A percentile compares a stretch with the other conserved stretches of the same genome.
phyloP scores from a whole-genome alignment of 192 early-diverging fungal species.

The Funneliformis mosseae region DNA sequence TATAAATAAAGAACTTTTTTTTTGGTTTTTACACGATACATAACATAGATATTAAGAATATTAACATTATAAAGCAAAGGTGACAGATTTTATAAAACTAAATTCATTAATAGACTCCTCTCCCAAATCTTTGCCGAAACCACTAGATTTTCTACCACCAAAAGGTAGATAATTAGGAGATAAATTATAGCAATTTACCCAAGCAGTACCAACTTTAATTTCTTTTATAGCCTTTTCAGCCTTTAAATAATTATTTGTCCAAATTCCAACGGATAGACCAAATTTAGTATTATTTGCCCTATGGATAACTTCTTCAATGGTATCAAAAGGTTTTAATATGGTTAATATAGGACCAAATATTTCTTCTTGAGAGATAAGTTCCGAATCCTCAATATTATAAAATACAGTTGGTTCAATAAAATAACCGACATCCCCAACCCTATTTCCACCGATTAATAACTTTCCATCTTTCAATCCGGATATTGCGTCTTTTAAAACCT shows the following conservation, averaged over 20 bases:
- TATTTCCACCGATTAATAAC: slow-evolving; percentile 58
- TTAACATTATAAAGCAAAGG: neutral
- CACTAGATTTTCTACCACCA: slow-evolving; percentile 70
- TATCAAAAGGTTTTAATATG: slow-evolving; percentile 68
- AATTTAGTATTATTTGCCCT: slow-evolving; percentile 74
- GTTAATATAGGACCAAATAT: slow-evolving; percentile 88
- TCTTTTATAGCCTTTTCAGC: slow-evolving; percentile 54
- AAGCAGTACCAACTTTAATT: slow-evolving; percentile 63
- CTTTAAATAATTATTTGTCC: slow-evolving; percentile 63
- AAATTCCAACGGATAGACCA: slow-evolving; percentile 75
- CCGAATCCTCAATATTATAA: slow-evolving; percentile 47
- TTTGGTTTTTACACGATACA: too few relatives aligned
- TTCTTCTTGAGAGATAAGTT: slow-evolving; percentile 60
- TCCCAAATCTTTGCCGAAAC: slow-evolving; percentile 65
- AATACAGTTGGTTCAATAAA: slow-evolving; percentile 83
- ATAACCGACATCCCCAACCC: slow-evolving; percentile 70
- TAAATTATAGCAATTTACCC: slow-evolving; percentile 54
- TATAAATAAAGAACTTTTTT: too few relatives aligned
- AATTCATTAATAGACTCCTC: slow-evolving; percentile 58
- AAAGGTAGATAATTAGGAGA: slow-evolving; percentile 54
- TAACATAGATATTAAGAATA: too few relatives aligned
- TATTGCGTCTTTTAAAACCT: slow-evolving; percentile 58
- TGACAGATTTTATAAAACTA: slow-evolving; percentile 48
- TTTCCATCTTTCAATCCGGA: slow-evolving; percentile 60
- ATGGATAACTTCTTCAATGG: slow-evolving; percentile 73